Conservation (phyloP, 352 stramenopile genomes). For the Globisporangium apiculatum region DNA sequence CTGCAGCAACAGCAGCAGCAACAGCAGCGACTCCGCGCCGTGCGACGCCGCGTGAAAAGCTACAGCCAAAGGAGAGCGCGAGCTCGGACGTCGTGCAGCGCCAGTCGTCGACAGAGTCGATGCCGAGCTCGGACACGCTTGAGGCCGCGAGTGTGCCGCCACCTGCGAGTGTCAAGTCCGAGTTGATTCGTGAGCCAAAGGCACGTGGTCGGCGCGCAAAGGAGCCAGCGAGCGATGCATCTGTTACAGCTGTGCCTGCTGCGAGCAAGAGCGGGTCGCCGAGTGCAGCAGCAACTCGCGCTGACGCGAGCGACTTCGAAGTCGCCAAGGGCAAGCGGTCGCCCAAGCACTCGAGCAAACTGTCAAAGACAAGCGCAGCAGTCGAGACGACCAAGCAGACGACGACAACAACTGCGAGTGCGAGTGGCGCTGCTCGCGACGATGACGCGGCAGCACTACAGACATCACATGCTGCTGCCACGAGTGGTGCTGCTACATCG, state of each 20-base stretch:
- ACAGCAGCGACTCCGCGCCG: slow-evolving; percentile 16
- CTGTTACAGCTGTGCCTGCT: background rate
- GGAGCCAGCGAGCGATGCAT: background rate
- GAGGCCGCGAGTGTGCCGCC: background rate
- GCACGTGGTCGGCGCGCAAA: slow-evolving; percentile 3
- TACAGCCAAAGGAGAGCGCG: slow-evolving; percentile 16
- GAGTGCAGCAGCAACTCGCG: background rate
- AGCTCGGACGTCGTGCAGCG: slow-evolving; percentile 1
- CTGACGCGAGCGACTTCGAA: slow-evolving; percentile 12
- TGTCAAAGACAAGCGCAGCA: no score
- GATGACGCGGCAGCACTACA: no score
- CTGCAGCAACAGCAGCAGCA: background rate
- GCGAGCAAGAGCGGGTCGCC: background rate
- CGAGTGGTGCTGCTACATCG: no score
- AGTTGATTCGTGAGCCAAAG: slow-evolving; percentile 1
- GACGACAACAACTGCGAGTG: background rate
- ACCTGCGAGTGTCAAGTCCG: background rate
- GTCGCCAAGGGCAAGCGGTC: slow-evolving; percentile 11
- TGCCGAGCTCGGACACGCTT: slow-evolving; percentile 4
- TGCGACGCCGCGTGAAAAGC: slow-evolving; percentile 63
- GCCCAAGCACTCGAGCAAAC: slow-evolving; percentile 10
- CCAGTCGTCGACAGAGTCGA: background rate
- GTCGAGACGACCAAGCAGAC: background rate
- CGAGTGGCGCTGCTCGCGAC: no score
- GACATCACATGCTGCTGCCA: no score